Evolutionary conservation across 2,329 filamentous ascomycete species (phyloP).

Genomic region (Fusarium proliferatum): DNA sequence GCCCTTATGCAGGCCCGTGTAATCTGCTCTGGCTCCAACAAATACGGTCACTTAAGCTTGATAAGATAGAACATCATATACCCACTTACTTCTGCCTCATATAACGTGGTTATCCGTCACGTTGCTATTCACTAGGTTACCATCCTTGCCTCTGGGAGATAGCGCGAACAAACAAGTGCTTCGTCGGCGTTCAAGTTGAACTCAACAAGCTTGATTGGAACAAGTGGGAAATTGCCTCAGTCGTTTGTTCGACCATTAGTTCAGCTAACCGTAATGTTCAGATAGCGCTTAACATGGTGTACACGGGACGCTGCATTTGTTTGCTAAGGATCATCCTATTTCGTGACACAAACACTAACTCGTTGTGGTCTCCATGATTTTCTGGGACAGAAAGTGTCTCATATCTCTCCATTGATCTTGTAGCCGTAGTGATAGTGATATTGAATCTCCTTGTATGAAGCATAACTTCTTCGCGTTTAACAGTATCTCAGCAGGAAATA

Average conservation of each 20-base stretch:
- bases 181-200: background rate
- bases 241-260: background rate
- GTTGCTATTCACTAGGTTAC: too few relatives aligned
- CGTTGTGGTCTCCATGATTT: background rate
- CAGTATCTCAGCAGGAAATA: background rate
- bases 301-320: background rate
- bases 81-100: rapidly evolving
- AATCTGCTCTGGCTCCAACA: background rate
- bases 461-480: background rate
- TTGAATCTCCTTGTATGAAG: too few relatives aligned
- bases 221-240: rapidly evolving
- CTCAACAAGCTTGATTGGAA: background rate
- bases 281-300: background rate
- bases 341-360: background rate
- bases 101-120: too few relatives aligned
- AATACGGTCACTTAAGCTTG: background rate
- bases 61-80: too few relatives aligned
- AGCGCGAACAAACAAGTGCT: background rate
- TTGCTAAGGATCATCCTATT: background rate
- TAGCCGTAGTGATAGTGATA: too few relatives aligned
- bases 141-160: too few relatives aligned
- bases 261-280: rapidly evolving
- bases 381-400: background rate
- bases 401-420: rapidly evolving
- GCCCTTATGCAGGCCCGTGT: background rate